phyloP scores from a whole-genome alignment of 108 stramenopile species.

The Epithemia pelagica region DNA sequence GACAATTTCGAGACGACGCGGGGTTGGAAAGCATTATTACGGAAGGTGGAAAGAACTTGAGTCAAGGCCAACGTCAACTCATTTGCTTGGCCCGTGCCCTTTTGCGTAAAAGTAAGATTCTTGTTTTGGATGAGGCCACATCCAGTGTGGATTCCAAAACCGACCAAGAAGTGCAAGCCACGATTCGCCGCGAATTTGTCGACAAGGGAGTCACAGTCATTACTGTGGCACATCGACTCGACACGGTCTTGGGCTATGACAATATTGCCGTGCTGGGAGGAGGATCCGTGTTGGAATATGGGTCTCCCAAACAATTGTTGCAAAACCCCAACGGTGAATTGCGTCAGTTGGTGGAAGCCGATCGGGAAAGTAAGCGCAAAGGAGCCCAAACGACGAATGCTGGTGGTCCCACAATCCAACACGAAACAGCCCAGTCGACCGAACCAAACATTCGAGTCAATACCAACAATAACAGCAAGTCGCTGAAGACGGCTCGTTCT shows the following conservation, averaged over 20 bases:
- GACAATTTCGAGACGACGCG: slow-evolving; percentile 31
- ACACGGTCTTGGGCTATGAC: slow-evolving; percentile 89
- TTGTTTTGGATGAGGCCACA: slow-evolving; percentile 88
- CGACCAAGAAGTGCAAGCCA: slow-evolving; percentile 65
- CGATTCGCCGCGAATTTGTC: slow-evolving; percentile 68
- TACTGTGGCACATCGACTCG: slow-evolving; percentile 85
- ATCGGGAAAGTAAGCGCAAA: slow-evolving; percentile 35
- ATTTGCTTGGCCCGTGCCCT: slow-evolving; percentile 90
- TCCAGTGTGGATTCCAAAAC: slow-evolving; percentile 66
- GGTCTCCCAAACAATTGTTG: slow-evolving; percentile 47
- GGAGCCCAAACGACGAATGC: slow-evolving; percentile 21
- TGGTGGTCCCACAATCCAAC: too few relatives aligned
- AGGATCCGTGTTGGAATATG: slow-evolving; percentile 77
- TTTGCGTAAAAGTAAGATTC: slow-evolving; percentile 63
- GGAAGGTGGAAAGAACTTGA: slow-evolving; percentile 87
- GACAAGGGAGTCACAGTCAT: slow-evolving; percentile 79
- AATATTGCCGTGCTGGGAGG: slow-evolving; percentile 85
- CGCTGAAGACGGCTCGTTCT: background rate
- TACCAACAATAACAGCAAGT: background rate
- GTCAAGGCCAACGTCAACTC: slow-evolving; percentile 85
- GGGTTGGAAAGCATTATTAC: slow-evolving; percentile 50
- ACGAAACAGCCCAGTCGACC: background rate
- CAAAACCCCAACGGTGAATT: slow-evolving; percentile 40
- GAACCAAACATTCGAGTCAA: background rate
- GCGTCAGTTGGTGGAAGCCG: slow-evolving; percentile 45